A percentile compares a stretch with the other conserved stretches of the same genome.
Conservation (phyloP, 805 yeast species). For the Candida berthetii region DNA sequence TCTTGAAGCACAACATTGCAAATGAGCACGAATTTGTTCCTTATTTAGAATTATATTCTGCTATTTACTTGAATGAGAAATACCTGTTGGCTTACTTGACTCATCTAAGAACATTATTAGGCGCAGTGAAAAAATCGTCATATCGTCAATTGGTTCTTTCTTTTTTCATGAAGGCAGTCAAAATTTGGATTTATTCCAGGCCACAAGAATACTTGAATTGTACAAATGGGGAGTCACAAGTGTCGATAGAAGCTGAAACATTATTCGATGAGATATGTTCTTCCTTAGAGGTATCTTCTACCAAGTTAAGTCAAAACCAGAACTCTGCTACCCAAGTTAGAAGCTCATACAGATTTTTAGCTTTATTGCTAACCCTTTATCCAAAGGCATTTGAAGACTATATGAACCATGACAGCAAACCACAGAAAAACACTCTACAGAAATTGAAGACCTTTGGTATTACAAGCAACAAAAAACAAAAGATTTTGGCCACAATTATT, state of each 20-base stretch:
- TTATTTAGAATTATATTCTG: slow-evolving; percentile 39
- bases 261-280: slow-evolving; percentile 30
- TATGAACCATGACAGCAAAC: slow-evolving; percentile 9
- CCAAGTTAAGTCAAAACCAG: slow-evolving; percentile 2
- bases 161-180: slow-evolving; percentile 39
- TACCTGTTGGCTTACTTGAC: slow-evolving; percentile 31
- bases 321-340: slow-evolving; percentile 15
- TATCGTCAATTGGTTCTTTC: slow-evolving; percentile 39
- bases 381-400: slow-evolving; percentile 25
- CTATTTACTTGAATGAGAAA: slow-evolving; percentile 32
- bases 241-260: slow-evolving; percentile 22
- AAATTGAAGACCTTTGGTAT: slow-evolving; percentile 14
- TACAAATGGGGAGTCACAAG: slow-evolving; percentile 13
- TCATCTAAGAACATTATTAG: slow-evolving; percentile 29
- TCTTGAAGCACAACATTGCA: slow-evolving; percentile 26
- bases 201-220: slow-evolving; percentile 35
- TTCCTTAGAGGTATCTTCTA: slow-evolving; percentile 18
- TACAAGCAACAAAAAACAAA: slow-evolving; percentile 15
- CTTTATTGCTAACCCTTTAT: slow-evolving; percentile 25
- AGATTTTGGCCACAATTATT: slow-evolving; percentile 10
- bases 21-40: slow-evolving; percentile 33
- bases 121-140: slow-evolving; percentile 32
- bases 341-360: slow-evolving; percentile 25
- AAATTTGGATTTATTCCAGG: slow-evolving; percentile 44
- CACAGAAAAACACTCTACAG: slow-evolving; percentile 12